A percentile compares a stretch with the other conserved stretches of the same genome.
phyloP scores from a whole-genome alignment of 2,329 filamentous ascomycete species.

The Ophiostoma pallidulum region DNA sequence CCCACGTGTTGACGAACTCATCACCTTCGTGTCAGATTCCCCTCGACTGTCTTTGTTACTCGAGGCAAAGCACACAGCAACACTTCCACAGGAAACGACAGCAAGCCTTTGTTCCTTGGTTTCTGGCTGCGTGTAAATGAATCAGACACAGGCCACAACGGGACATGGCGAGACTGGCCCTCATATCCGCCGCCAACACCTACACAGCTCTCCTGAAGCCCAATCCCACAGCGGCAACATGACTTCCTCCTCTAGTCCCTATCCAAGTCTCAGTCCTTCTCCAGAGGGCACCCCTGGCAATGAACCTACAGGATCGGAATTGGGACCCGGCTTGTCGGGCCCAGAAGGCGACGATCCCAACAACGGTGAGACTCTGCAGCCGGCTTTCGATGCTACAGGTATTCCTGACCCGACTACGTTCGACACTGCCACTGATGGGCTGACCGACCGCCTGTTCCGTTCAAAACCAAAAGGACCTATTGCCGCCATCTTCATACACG shows the following conservation, averaged over 20 bases:
- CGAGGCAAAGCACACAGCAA: background rate
- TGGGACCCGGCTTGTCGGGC: background rate
- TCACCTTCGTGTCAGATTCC: background rate
- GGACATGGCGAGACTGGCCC: constrained; percentile 3
- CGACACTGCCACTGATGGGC: constrained; percentile 13
- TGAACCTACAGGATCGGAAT: background rate
- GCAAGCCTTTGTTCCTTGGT: background rate
- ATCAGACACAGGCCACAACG: background rate
- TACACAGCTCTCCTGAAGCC: background rate
- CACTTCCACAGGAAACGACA: background rate
- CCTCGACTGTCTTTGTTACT: background rate
- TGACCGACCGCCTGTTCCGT: constrained; percentile 21
- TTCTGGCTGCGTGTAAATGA: background rate
- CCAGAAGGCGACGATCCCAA: too few relatives aligned
- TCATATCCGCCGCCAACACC: background rate
- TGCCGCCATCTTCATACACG: constrained; percentile 82
- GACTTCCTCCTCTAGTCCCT: constrained; percentile 9
- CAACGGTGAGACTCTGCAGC: too few relatives aligned
- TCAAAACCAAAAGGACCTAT: constrained; percentile 15
- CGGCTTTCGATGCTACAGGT: background rate
- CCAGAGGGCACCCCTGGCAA: background rate
- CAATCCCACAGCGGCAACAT: background rate
- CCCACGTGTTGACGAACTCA: background rate
- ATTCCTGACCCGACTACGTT: background rate
- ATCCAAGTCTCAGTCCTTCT: constrained; percentile 13